A percentile compares a stretch with the other conserved stretches of the same genome.
These are phyloP conservation scores for Gremmenia infestans DNA, from an alignment of 2,329 filamentous ascomycete species.

Conservation along the genomic window DNA sequence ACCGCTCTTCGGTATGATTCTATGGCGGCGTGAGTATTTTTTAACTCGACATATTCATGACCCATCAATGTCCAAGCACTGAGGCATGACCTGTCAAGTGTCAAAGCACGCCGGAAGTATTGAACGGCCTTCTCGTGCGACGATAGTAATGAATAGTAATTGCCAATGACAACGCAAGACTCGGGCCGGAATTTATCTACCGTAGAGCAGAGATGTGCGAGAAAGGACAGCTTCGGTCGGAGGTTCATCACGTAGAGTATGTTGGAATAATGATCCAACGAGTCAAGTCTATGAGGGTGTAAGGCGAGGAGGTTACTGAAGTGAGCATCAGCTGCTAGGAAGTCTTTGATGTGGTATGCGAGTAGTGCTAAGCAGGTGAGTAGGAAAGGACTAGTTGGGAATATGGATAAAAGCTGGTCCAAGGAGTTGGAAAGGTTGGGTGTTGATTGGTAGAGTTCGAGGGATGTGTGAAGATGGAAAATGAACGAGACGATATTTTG, in stretches of 20 bases:
- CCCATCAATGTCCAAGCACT: slow-evolving; percentile 99
- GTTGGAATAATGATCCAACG: slow-evolving; percentile 93
- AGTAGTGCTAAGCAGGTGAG: slow-evolving; percentile 85
- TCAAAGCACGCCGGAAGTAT: slow-evolving; percentile 91
- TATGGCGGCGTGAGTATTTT: slow-evolving; percentile 96
- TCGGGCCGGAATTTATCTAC: slow-evolving; percentile 96
- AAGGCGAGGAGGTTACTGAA: slow-evolving; percentile 77
- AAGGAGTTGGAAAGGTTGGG: slow-evolving; percentile 69
- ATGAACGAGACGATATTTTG: slow-evolving; percentile 91
- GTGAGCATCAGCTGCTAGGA: slow-evolving; percentile 61
- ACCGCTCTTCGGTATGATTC: slow-evolving; percentile 94
- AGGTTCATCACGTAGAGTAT: slow-evolving; percentile 91
- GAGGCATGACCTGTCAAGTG: slow-evolving; percentile 82
- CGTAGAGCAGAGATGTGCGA: slow-evolving; percentile 84
- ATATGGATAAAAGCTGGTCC: slow-evolving; percentile 74
- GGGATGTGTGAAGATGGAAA: slow-evolving; percentile 84
- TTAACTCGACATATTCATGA: slow-evolving; percentile 97
- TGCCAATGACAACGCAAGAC: slow-evolving; percentile 93
- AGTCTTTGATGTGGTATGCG: slow-evolving; percentile 83
- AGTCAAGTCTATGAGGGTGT: slow-evolving; percentile 72
- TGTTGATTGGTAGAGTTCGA: slow-evolving; percentile 86
- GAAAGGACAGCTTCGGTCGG: slow-evolving; percentile 82
- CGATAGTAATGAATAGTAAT: slow-evolving; percentile 92
- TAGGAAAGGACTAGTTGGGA: slow-evolving; percentile 83
- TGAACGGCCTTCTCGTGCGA: slow-evolving; percentile 97